Evolutionary conservation across 257 asterid genomes (phyloP).

Genomic region (Linderniella brevidens): DNA sequence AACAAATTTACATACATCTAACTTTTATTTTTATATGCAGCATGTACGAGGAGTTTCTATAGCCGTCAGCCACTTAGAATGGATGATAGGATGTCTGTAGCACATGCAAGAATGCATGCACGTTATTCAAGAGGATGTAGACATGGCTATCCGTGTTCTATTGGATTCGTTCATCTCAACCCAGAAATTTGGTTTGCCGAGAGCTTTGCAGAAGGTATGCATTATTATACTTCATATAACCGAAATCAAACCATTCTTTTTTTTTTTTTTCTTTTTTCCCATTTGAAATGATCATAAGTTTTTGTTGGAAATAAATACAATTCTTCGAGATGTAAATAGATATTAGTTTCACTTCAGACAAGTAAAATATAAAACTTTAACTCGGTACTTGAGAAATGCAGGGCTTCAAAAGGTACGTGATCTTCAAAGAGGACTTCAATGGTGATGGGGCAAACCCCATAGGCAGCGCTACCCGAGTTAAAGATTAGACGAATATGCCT

Average conservation of each 20-base stretch:
- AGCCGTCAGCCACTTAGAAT: slow-evolving; percentile 94
- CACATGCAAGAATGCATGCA: slow-evolving; percentile 95
- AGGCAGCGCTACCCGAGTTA: too few species aligned
- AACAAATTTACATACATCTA: background rate
- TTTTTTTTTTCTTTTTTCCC: too few species aligned
- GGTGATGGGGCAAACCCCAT: too few species aligned
- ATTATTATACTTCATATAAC: too few species aligned
- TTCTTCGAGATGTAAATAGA: background rate
- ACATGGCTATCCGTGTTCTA: slow-evolving; percentile 89
- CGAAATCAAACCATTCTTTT: too few species aligned
- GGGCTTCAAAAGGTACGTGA: slow-evolving; percentile 84
- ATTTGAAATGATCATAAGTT: too few species aligned
- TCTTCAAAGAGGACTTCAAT: slow-evolving; percentile 80
- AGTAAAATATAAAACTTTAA: too few species aligned
- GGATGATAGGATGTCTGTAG: slow-evolving; percentile 99
- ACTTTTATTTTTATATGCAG: slow-evolving; percentile 20
- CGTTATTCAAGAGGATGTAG: slow-evolving; percentile 95
- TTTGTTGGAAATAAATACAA: background rate
- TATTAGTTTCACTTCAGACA: background rate
- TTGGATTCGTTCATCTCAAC: slow-evolving; percentile 88
- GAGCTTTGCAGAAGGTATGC: slow-evolving; percentile 89
- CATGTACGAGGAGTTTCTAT: slow-evolving; percentile 93
- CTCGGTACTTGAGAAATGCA: slow-evolving; percentile 13
- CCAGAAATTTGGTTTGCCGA: slow-evolving; percentile 89
- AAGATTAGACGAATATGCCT: too few species aligned